Percentiles rank a stretch among this genome's conserved stretches.
These are phyloP conservation scores for Erysimum cheiri DNA, from an alignment of 441 rosid species.

Conservation along the genomic window DNA sequence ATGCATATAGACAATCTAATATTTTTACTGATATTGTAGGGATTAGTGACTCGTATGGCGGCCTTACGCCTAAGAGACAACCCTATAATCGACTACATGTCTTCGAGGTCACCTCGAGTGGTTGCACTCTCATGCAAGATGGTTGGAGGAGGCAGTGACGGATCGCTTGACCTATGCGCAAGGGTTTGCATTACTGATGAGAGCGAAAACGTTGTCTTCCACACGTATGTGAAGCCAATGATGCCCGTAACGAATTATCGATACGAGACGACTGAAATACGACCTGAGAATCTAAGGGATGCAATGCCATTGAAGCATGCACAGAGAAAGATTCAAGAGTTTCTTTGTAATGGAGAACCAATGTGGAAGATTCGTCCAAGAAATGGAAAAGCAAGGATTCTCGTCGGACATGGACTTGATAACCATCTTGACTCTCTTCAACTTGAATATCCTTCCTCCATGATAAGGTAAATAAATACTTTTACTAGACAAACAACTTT, in stretches of 20 bases:
- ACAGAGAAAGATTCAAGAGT: constrained; percentile 75
- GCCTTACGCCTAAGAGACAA: constrained; percentile 60
- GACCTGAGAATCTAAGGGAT: constrained; percentile 63
- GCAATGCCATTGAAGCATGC: constrained; percentile 69
- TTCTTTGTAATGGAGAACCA: constrained; percentile 78
- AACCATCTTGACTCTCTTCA: constrained; percentile 69
- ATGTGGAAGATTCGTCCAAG: constrained; percentile 80
- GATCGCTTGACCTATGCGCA: constrained; percentile 72
- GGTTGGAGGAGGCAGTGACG: constrained; percentile 89
- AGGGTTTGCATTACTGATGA: constrained; percentile 78
- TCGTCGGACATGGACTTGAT: constrained; percentile 84
- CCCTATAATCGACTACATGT: constrained; percentile 50
- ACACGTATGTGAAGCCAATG: constrained; percentile 67
- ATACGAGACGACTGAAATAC: constrained; percentile 75
- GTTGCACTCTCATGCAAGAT: constrained; percentile 81
- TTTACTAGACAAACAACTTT: background rate
- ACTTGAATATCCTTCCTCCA: constrained; percentile 66
- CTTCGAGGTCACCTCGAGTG: constrained; percentile 54
- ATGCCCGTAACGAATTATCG: constrained; percentile 68
- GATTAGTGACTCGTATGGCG: constrained; percentile 52
- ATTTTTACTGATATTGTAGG: constrained; percentile 40
- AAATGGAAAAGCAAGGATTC: constrained; percentile 78
- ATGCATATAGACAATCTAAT: background rate
- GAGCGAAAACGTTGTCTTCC: constrained; percentile 65
- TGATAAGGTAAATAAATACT: constrained; percentile 62